Percentiles rank a stretch among this genome's conserved stretches.
These are phyloP conservation scores for Populus hybrid DNA, from an alignment of 441 rosid genomes.

Conservation along the genomic window DNA sequence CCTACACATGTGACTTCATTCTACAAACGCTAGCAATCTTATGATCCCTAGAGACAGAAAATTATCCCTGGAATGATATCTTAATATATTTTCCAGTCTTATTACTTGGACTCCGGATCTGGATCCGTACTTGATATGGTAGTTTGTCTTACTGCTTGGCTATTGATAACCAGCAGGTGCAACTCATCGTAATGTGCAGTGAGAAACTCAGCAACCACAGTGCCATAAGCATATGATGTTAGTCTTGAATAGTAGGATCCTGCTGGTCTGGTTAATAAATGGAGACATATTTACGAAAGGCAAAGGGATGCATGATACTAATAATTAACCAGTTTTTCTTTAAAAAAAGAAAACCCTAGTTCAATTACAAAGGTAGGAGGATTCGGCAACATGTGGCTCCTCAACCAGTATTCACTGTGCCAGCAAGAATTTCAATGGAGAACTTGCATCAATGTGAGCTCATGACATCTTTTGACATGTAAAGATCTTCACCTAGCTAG, in stretches of 20 bases:
- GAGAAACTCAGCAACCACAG: too few relatives aligned
- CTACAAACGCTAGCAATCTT: too few relatives aligned
- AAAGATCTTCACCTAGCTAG: too few relatives aligned
- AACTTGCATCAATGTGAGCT: constrained; percentile 19
- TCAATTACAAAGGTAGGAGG: constrained; percentile 77
- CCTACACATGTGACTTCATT: too few relatives aligned
- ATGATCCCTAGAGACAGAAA: too few relatives aligned
- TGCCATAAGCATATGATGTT: background rate
- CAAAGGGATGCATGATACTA: background rate
- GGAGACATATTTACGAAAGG: background rate
- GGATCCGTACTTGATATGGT: too few relatives aligned
- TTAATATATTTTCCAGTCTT: too few relatives aligned
- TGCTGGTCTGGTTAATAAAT: background rate
- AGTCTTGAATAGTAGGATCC: background rate
- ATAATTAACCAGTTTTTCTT: constrained; percentile 66
- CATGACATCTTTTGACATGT: background rate
- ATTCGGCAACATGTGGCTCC: constrained; percentile 86
- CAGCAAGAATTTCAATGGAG: constrained; percentile 16
- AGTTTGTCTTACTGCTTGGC: too few relatives aligned
- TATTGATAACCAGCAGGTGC: too few relatives aligned
- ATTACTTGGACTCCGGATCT: too few relatives aligned
- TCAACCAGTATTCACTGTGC: constrained; percentile 66
- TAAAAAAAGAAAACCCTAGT: constrained; percentile 63
- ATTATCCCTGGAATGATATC: background rate
- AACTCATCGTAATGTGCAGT: too few relatives aligned